Base-by-base conservation (phyloP, 495 filamentous ascomycete species). In the Penicillium macrosclerotiorum region DNA sequence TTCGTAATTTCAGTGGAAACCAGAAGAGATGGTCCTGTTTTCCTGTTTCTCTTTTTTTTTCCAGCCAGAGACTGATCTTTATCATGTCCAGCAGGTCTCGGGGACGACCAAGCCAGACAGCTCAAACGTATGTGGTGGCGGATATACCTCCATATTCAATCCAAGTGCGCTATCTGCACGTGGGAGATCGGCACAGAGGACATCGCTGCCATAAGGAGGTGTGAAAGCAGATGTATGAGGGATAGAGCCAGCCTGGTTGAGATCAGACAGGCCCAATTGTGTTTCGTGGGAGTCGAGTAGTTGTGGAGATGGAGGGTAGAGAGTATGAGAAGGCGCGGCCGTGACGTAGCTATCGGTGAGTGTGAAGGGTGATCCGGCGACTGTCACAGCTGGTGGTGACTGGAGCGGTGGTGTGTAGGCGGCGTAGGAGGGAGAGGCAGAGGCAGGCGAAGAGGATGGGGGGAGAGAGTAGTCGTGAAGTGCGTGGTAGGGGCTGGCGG, bases 391-490 rank as follows among this genome's bases (percentile, higher is more conserved):
- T 7, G 68, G 68, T 19, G 71, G 65, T 27, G 71, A 71, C 17
- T 72, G 68, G 8, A 70, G 58, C 4, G 69, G 67, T 3, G 69
- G 67, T 3, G 71, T 72, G 42, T 73, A 73, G 17, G 71, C 63
- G 11, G 64, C 55, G 37, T 67, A 68, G 4, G 64, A 63, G 8
- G 70, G 59, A 3, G 69, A 71, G 7, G 65, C 63, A 2, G 68
- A 65, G 13, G 60, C 68, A 11, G 71, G 63, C 7, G 71, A 68
- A 20, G 71, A 67, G 4, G 66, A 63, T 11, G 65, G 53, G 36
- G 62, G 60, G 23, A 68, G 42, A 11, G 56, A 58, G 48, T 65
- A 68, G 42, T 72, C 68, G 18, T 62, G 62, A 2, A 69, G 36
- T 13, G 36, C 52, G 32, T 66, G 61, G 24, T 68, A 73, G 9